phyloP scores from a whole-genome alignment of 306 rosid species.

The Lablab purpureus region DNA sequence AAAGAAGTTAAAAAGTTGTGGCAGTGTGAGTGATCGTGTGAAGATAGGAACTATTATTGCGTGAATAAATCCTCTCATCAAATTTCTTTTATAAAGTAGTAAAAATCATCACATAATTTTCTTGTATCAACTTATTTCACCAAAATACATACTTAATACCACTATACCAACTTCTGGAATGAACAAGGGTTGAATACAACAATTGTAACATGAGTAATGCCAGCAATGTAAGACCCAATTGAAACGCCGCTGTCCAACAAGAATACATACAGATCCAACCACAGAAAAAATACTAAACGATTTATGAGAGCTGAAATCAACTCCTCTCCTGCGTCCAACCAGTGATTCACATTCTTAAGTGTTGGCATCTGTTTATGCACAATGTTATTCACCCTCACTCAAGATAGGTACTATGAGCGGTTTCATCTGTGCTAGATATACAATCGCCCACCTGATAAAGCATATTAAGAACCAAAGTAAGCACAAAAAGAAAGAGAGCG shows the following conservation, averaged over 20 bases:
- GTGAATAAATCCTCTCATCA: neutral
- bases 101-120: neutral
- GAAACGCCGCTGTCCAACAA: slow-evolving; percentile 44
- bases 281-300: slow-evolving; percentile 42
- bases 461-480: slow-evolving; percentile 34
- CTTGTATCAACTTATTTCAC: slow-evolving; percentile 46
- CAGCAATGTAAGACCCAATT: slow-evolving; percentile 43
- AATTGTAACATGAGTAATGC: slow-evolving; percentile 32
- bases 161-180: slow-evolving; percentile 35
- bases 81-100: slow-evolving; percentile 22
- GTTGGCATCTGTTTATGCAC: slow-evolving; percentile 30
- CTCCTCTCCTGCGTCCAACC: slow-evolving; percentile 43
- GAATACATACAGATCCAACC: slow-evolving; percentile 47
- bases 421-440: slow-evolving; percentile 92
- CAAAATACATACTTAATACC: slow-evolving; percentile 39
- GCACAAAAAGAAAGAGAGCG: neutral
- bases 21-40: too few species aligned
- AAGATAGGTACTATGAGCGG: slow-evolving; percentile 92
- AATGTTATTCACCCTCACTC: slow-evolving; percentile 68
- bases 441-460: slow-evolving; percentile 87
- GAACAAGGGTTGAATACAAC: slow-evolving; percentile 46
- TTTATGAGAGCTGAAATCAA: slow-evolving; percentile 45
- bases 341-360: slow-evolving; percentile 38
- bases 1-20: too few species aligned
- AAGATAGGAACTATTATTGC: neutral